Percentiles rank a stretch among this genome's conserved stretches.
Conservation (phyloP, 192 early-diverging fungal species). For the Backusella circina region DNA sequence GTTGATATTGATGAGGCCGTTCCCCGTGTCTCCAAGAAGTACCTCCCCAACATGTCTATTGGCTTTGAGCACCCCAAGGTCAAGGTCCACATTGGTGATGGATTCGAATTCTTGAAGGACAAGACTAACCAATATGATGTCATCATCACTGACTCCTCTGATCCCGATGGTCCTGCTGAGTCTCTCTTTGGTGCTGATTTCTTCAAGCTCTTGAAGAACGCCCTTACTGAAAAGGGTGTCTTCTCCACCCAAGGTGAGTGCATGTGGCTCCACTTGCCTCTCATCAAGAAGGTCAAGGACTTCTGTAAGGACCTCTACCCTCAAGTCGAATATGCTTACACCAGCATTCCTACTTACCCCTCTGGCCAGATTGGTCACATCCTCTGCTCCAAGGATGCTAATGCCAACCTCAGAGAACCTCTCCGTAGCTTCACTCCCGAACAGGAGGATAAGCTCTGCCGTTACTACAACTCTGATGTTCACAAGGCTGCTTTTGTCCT, state of each 20-base stretch:
- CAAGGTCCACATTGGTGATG: conserved; percentile 92
- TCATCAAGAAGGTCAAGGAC: conserved; percentile 88
- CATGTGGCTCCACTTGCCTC: conserved; percentile 93
- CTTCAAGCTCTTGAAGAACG: conserved; percentile 91
- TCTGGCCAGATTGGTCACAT: conserved; percentile 97
- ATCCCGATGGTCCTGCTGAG: conserved; percentile 94
- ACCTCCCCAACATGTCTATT: conserved; percentile 87
- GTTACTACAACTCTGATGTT: conserved; percentile 93
- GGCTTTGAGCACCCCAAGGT: conserved; percentile 97
- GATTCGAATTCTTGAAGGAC: conserved; percentile 89
- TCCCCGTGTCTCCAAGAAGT: conserved; percentile 86
- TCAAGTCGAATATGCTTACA: conserved; percentile 90
- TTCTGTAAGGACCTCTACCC: conserved; percentile 84
- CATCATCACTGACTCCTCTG: conserved; percentile 98
- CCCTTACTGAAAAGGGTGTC: conserved; percentile 85
- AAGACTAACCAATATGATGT: conserved; percentile 89
- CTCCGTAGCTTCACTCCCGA: conserved; percentile 70
- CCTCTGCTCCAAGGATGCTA: conserved; percentile 84
- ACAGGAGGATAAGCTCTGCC: conserved; percentile 77
- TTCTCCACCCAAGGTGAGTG: conserved; percentile 99
- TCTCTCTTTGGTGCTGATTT: conserved; percentile 89
- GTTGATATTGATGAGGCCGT: conserved; percentile 99
- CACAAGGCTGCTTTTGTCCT: conserved; percentile 91
- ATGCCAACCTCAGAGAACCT: conserved; percentile 72
- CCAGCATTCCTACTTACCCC: conserved; percentile 96